Evolutionary conservation across 2,329 filamentous ascomycete genomes (phyloP).

Genomic region (Calonectria leucothoes): DNA sequence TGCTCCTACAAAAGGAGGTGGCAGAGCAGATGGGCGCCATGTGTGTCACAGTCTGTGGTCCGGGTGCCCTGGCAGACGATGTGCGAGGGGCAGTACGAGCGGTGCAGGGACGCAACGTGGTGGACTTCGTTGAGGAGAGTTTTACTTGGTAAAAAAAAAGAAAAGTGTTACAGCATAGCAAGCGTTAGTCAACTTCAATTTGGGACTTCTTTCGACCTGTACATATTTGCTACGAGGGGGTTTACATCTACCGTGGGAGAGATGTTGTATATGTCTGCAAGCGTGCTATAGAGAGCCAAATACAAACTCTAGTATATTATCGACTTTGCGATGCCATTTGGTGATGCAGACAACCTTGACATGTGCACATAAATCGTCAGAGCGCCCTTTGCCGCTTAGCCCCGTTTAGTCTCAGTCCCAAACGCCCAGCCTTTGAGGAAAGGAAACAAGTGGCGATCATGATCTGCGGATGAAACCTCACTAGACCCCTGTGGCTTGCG

Average conservation of each 20-base stretch:
- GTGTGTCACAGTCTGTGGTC: constrained; percentile 85
- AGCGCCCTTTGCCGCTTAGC: not conserved
- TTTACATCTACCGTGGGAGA: constrained; percentile 32
- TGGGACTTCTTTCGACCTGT: constrained; percentile 42
- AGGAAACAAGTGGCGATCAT: constrained; percentile 10
- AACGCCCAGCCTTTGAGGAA: not conserved
- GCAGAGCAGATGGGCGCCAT: constrained; percentile 87
- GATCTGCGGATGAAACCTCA: constrained; percentile 21
- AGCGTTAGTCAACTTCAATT: constrained; percentile 15
- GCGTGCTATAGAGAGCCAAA: constrained; percentile 35
- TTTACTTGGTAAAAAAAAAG: constrained; percentile 69
- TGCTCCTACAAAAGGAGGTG: constrained; percentile 85
- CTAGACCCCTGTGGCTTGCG: constrained; percentile 1
- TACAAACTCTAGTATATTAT: not conserved
- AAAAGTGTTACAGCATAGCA: not conserved
- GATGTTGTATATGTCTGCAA: constrained; percentile 30
- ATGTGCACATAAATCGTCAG: not conserved
- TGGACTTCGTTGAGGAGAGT: constrained; percentile 83
- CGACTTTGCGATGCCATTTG: not conserved
- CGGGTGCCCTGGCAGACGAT: constrained; percentile 80
- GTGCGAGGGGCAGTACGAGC: constrained; percentile 76
- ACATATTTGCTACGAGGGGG: constrained; percentile 40
- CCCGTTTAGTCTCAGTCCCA: not conserved
- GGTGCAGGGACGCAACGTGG: constrained; percentile 70
- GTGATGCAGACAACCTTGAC: not conserved